Base-by-base conservation (phyloP, 177 flowering plant genomes). In the Vitis hybrid region DNA sequence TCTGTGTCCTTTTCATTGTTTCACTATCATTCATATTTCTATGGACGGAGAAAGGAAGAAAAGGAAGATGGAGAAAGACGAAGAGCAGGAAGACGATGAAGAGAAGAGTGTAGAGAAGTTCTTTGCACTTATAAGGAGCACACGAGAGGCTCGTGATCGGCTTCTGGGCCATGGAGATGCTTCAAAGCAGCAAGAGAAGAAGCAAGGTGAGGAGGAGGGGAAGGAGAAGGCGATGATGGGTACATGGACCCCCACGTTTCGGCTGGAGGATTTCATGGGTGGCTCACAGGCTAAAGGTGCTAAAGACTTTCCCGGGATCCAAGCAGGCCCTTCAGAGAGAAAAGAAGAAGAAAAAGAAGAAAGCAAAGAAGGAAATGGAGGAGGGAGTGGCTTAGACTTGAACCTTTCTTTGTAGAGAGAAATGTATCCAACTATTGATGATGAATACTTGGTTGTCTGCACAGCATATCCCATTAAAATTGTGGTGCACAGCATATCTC, bases 51-150 rank as follows among this genome's bases (percentile, higher is more conserved):
- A 65, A 39, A 69, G 69, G n/a, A 81, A 56, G 68, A 79, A 72
- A 71, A 81, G 80, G 76, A 78, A 65, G 68, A 65, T 71, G 55
- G 74, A 15, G 10, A 51, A 12, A 2, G 64, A 65, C 11, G 71
- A 56, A 11, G 73, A 77, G 2, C 55, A 62, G 13, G 72, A 73
- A 3, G 84, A 76, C 13, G 64, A 70, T 56, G 82, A 78, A 67
- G 85, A 82, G 11, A 71, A 61, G 63, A 76, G 75, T 71, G 70
- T 84, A 51, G 81, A 84, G 72, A 72, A 72, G 65, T 81, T 84
- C 77, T 84, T 73, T 72, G 84, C 79, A 3, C 58, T 84, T 65
- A 68, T 81, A 1, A 73, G 68, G 62, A 77, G 73, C 60, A 65
- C 75, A 1, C 63, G 62, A 45, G 83, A 76, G 0, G 49, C 76